Percentiles rank a stretch among this genome's conserved stretches.
phyloP scores from a whole-genome alignment of 805 yeast species.

The Saturnispora bothae region DNA sequence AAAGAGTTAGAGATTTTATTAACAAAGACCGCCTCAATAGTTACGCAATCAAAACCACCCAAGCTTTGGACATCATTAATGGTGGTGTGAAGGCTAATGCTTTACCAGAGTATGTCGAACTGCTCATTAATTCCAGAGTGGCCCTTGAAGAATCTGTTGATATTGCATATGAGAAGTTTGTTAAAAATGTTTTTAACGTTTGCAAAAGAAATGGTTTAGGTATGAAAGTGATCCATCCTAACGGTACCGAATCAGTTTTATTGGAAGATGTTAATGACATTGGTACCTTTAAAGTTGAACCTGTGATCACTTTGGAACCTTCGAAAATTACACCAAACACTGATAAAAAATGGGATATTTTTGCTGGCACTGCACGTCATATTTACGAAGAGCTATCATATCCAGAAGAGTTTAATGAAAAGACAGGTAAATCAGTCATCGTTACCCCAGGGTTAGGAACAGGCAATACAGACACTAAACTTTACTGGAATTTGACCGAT shows the following conservation, averaged over 20 bases:
- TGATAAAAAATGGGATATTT: constrained; percentile 35
- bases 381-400: constrained; percentile 35
- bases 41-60: constrained; percentile 35
- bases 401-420: constrained; percentile 23
- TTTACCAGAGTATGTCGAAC: constrained; percentile 37
- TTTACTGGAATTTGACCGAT: constrained; percentile 50
- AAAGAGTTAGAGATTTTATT: constrained; percentile 28
- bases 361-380: constrained; percentile 36
- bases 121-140: constrained; percentile 36
- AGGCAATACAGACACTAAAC: constrained; percentile 61
- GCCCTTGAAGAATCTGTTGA: constrained; percentile 34
- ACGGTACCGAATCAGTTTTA: constrained; percentile 17
- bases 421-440: constrained; percentile 20
- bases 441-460: constrained; percentile 54
- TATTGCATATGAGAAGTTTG: constrained; percentile 26
- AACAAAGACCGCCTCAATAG: constrained; percentile 21
- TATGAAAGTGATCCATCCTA: constrained; percentile 8
- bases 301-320: constrained; percentile 26
- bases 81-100: constrained; percentile 45
- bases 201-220: constrained; percentile 31
- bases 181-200: constrained; percentile 23
- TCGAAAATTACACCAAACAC: constrained; percentile 49
- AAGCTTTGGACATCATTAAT: constrained; percentile 35
- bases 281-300: constrained; percentile 16
- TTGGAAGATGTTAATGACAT: constrained; percentile 20